phyloP scores from a whole-genome alignment of 2,329 filamentous ascomycete genomes.

The Sphaerulina populicola region DNA sequence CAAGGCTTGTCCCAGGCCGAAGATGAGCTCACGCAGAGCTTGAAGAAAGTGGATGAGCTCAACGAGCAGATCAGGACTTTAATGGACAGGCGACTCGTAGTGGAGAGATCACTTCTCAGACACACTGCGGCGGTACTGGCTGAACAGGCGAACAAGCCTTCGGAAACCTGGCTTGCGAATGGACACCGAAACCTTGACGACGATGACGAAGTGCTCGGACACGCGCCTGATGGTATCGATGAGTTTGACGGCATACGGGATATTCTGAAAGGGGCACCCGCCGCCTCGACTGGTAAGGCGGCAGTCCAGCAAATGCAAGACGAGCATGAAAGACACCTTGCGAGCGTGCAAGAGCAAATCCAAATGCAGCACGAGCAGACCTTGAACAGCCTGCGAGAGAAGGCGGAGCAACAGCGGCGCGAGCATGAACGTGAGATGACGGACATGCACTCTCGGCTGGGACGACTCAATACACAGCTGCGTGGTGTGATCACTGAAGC shows the following conservation, averaged over 20 bases:
- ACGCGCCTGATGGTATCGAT: constrained; percentile 30
- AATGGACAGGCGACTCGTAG: constrained; percentile 66
- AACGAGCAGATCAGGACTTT: constrained; percentile 70
- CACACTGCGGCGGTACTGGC: constrained; percentile 89
- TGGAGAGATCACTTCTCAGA: constrained; percentile 68
- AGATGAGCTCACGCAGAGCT: constrained; percentile 63
- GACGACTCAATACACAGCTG: constrained; percentile 30
- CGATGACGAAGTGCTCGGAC: constrained; percentile 20
- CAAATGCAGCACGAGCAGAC: constrained; percentile 20
- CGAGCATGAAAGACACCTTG: constrained; percentile 11
- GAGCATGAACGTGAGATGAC: constrained; percentile 28
- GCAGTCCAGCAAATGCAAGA: constrained; percentile 13
- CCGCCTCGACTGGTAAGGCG: constrained; percentile 16
- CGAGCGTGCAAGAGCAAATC: constrained; percentile 9
- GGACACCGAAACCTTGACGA: constrained; percentile 17
- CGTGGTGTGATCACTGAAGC: constrained; percentile 28
- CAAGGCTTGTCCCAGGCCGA: constrained; percentile 51
- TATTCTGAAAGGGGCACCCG: constrained; percentile 25
- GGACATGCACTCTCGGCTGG: constrained; percentile 27
- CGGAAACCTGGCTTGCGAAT: constrained; percentile 12
- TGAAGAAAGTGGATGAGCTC: constrained; percentile 76
- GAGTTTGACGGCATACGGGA: constrained; percentile 48
- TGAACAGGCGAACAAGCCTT: constrained; percentile 51
- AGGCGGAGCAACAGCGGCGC: not conserved
- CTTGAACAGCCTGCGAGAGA: constrained; percentile 1